Conservation (phyloP, 306 rosid genomes). For the Purshia tridentata region DNA sequence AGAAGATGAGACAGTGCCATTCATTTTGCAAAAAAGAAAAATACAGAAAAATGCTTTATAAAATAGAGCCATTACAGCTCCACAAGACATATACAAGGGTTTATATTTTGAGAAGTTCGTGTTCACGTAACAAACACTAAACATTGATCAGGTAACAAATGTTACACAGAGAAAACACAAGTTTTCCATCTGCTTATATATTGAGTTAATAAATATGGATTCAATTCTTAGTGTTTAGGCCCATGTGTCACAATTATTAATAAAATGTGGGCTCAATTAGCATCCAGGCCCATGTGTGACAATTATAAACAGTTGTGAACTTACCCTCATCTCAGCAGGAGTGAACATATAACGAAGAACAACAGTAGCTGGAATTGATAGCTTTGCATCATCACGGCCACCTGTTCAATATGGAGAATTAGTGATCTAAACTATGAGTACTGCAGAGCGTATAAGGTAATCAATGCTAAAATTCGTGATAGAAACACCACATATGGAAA, state of each 20-base stretch:
- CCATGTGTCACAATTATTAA: not conserved
- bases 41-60: not conserved
- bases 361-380: slow-evolving; percentile 76
- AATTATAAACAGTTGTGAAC: slow-evolving; percentile 12
- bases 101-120: not conserved
- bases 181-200: not conserved
- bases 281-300: not conserved
- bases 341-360: slow-evolving; percentile 84
- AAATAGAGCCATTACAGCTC: not conserved
- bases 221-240: not conserved
- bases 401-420: slow-evolving; percentile 45
- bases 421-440: slow-evolving; percentile 21
- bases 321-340: slow-evolving; percentile 84
- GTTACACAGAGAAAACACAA: not conserved
- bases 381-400: slow-evolving; percentile 85
- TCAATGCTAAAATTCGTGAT: slow-evolving; percentile 23
- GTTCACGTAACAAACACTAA: not conserved
- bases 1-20: too few species aligned
- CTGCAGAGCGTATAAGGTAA: slow-evolving; percentile 23
- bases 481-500: slow-evolving; percentile 7
- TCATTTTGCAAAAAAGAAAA: too few species aligned
- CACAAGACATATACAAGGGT: not conserved
- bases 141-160: not conserved
- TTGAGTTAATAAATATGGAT: not conserved
- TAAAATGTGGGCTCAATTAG: not conserved